Base-by-base conservation (phyloP, 768 basidiomycete species). In the Tylopilus vinaceipallidus region DNA sequence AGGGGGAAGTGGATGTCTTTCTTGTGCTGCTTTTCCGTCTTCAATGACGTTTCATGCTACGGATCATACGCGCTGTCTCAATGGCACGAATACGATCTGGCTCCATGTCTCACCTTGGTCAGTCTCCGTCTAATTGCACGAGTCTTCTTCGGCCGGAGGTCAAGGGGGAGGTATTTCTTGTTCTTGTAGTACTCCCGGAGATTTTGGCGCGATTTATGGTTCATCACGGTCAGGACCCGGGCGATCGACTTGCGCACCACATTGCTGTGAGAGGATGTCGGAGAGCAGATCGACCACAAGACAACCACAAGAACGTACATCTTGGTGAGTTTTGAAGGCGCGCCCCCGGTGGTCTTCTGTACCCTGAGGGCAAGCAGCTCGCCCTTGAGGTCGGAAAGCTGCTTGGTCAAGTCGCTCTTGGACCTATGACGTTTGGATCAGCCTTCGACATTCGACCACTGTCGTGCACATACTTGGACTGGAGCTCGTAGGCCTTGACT, bases 241-340 rank as follows among this genome's bases (percentile, higher is more conserved):
- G 97, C 97, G 68, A 99, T 91, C 58, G 92, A 95, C 78, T 98
- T 98, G 80, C 97, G 95, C 72, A 98, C 92, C 59, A 88, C 80
- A 72, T 86, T 83, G 74, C 97, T 99, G 58, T n/a, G 42, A 52
- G 26, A 29, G 24, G n/a, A n/a, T 9, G 20, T 46, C 16, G 13
- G n/a, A 8, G 1, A 37, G 36, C 6, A 26, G 27, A 41, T 41
- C 29, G 14, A 40, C 16, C 13, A 7, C 24, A 26, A 2, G 26
- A 11, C 10, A 22, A 32, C 4, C 13, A 43, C 13, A 4, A 19
- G 3, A 27, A 81, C 88, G 64, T 72, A 99, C 97, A 99, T 98
- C 79, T 90, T 93, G 65, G 91, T 95, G 61, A 99, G 81, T 77
- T 98, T 98, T 49, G 91, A 85, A 50, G 95, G 87, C 60, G 91